Conservation (phyloP, 2,329 filamentous ascomycete species). For the Hypoxylon sp. region DNA sequence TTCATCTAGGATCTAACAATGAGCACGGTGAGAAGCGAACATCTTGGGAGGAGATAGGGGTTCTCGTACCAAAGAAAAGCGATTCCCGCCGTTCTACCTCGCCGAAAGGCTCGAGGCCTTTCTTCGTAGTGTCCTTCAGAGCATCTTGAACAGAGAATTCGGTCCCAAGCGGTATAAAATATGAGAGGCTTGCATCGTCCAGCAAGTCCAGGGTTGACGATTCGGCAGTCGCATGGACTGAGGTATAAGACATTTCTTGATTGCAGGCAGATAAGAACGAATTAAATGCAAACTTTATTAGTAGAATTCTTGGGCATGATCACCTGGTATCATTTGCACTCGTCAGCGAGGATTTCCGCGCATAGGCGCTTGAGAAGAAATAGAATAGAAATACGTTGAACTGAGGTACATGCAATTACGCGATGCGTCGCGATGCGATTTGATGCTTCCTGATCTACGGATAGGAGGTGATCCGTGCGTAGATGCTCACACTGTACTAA, state of each 20-base stretch:
- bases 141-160: slow-evolving; percentile 61
- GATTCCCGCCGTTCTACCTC: slow-evolving; percentile 68
- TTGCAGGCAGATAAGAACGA: not conserved
- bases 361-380: no score
- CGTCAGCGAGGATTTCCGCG: no score
- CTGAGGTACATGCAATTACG: not conserved
- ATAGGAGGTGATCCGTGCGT: not conserved
- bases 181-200: slow-evolving; percentile 66
- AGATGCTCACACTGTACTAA: not conserved
- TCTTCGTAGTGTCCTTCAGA: slow-evolving; percentile 54
- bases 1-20: slow-evolving; percentile 71
- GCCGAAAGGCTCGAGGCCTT: slow-evolving; percentile 58
- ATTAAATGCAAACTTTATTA: not conserved
- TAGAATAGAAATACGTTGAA: not conserved
- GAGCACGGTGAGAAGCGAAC: slow-evolving; percentile 53
- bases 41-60: slow-evolving; percentile 39
- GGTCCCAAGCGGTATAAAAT: slow-evolving; percentile 66
- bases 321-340: no score
- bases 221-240: slow-evolving; percentile 44
- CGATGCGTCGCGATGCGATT: not conserved
- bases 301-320: slow-evolving; percentile 6
- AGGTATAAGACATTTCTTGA: slow-evolving; percentile 39
- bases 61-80: slow-evolving; percentile 74
- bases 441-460: not conserved
- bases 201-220: slow-evolving; percentile 58